Evolutionary conservation across 2,329 filamentous ascomycete genomes (phyloP).

Genomic region (Aaosphaeria arxii): DNA sequence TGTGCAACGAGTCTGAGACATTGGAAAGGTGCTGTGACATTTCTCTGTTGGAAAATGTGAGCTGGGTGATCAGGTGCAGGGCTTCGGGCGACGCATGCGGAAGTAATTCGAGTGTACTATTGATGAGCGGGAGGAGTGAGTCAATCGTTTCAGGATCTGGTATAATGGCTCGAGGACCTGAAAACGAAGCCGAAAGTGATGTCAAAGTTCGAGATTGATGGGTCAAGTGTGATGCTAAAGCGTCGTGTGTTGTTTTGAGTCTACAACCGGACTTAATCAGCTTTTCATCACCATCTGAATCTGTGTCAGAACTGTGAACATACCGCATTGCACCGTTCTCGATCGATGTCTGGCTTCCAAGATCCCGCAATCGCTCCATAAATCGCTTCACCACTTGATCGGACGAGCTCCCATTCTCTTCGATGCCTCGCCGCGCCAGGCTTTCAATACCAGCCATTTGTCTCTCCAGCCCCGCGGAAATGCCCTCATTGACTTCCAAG

Average conservation of each 20-base stretch:
- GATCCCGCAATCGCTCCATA: constrained; percentile 65
- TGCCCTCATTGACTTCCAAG: constrained; percentile 62
- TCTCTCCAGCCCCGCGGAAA: constrained; percentile 63
- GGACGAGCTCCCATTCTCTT: constrained; percentile 61
- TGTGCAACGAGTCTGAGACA: constrained; percentile 87
- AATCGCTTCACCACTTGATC: constrained; percentile 68
- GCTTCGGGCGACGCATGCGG: constrained; percentile 63
- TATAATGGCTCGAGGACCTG: constrained; percentile 65
- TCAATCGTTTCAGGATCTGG: constrained; percentile 66
- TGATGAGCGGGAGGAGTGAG: constrained; percentile 64
- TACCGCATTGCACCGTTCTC: constrained; percentile 71
- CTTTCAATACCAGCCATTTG: constrained; percentile 72
- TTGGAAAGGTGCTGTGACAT: constrained; percentile 78
- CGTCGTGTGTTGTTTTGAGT: constrained; percentile 72
- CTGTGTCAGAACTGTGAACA: constrained; percentile 12
- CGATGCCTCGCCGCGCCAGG: constrained; percentile 60
- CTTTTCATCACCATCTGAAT: too few relatives aligned
- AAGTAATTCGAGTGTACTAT: constrained; percentile 64
- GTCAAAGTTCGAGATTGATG: constrained; percentile 76
- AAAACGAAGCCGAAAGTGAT: constrained; percentile 67
- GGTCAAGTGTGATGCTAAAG: constrained; percentile 69
- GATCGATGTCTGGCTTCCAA: constrained; percentile 70
- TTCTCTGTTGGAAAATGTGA: constrained; percentile 65
- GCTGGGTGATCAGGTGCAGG: constrained; percentile 64
- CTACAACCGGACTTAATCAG: constrained; percentile 50